Evolutionary conservation across 2,329 filamentous ascomycete species (phyloP).

Genomic region (Aspergillus oerlinghausenensis): DNA sequence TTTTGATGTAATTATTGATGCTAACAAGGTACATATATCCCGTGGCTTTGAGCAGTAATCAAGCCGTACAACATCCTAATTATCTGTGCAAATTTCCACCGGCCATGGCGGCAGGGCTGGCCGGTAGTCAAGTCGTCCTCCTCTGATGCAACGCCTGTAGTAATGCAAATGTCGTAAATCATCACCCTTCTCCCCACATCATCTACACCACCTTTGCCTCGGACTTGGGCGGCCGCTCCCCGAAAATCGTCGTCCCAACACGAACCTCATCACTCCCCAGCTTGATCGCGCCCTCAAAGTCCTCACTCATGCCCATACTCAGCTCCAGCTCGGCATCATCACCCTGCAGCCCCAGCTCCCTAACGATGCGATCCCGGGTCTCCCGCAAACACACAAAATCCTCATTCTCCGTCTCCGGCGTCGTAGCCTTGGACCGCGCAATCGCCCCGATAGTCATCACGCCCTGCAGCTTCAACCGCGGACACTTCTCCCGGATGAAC

Average conservation of each 20-base stretch:
- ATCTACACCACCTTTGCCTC: slow-evolving; percentile 64
- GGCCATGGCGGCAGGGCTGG: background rate
- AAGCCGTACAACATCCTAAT: background rate
- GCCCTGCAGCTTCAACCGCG: slow-evolving; percentile 69
- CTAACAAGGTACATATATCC: background rate
- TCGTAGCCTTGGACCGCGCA: slow-evolving; percentile 70
- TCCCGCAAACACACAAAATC: slow-evolving; percentile 71
- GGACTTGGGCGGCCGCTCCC: slow-evolving; percentile 69
- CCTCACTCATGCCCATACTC: slow-evolving; percentile 98
- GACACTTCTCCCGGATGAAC: slow-evolving; percentile 66
- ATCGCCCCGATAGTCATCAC: slow-evolving; percentile 98
- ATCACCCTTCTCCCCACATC: slow-evolving; percentile 6
- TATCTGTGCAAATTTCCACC: background rate
- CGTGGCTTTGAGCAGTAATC: background rate
- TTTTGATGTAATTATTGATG: background rate
- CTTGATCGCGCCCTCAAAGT: slow-evolving; percentile 82
- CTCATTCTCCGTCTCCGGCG: slow-evolving; percentile 77
- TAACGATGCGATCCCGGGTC: slow-evolving; percentile 65
- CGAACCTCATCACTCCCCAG: slow-evolving; percentile 86
- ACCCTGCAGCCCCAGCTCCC: slow-evolving; percentile 52
- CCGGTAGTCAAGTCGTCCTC: background rate
- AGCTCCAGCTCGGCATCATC: slow-evolving; percentile 63
- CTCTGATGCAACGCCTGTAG: background rate
- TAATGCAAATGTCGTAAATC: slow-evolving; percentile 12
- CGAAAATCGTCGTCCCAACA: slow-evolving; percentile 92